phyloP scores from a whole-genome alignment of 306 rosid genomes.

The Vicia sativa region DNA sequence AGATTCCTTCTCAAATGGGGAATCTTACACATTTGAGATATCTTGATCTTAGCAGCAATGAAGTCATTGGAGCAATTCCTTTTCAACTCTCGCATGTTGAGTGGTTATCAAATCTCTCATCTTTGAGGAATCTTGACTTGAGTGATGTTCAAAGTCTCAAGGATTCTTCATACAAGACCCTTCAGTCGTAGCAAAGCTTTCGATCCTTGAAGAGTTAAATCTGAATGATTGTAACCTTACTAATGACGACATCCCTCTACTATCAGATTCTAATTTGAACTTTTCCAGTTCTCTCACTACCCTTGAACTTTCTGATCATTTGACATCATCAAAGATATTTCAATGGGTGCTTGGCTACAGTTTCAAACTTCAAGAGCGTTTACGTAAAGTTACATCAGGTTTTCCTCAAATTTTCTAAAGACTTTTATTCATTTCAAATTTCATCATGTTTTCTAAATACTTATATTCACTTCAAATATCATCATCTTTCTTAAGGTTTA shows the following conservation, averaged over 20 bases:
- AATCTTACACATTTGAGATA: background rate
- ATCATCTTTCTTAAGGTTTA: too few species aligned
- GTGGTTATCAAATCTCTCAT: constrained; percentile 8
- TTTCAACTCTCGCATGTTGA: background rate
- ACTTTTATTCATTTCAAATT: too few species aligned
- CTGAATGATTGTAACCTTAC: background rate
- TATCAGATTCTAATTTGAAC: background rate
- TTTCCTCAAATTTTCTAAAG: too few species aligned
- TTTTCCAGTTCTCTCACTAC: constrained; percentile 10
- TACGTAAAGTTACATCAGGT: too few species aligned
- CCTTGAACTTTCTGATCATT: constrained; percentile 2
- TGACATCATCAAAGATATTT: background rate
- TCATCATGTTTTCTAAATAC: too few species aligned
- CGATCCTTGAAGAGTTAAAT: background rate
- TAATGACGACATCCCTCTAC: background rate
- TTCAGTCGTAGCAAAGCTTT: background rate
- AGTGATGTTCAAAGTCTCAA: background rate
- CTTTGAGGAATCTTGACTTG: background rate
- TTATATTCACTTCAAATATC: too few species aligned
- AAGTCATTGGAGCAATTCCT: constrained; percentile 13
- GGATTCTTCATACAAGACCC: background rate
- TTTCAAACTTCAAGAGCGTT: background rate
- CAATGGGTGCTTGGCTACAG: background rate
- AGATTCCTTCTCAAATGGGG: background rate
- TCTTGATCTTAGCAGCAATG: background rate